Evolutionary conservation across 2,329 filamentous ascomycete genomes (phyloP), one percentile per base, ranked within the genome.

Genomic region (Paramyrothecium roridum): DNA sequence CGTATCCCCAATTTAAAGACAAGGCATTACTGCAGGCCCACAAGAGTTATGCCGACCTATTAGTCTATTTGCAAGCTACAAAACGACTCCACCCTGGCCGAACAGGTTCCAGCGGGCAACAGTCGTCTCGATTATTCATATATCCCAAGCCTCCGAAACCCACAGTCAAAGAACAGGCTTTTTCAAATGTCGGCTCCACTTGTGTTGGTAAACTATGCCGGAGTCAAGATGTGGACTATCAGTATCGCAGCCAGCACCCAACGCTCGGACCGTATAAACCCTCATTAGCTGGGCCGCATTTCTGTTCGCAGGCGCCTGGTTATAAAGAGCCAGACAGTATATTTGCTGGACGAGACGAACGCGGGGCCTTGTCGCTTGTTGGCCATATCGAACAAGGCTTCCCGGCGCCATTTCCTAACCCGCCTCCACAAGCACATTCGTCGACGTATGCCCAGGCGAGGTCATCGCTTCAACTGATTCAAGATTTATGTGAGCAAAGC

Each of bases 401-500:
- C n/a, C 51, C 55, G n/a, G 56, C 52, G 23, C 48, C 57, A 17
- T 60, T 60, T 30, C 58, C 53, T 34, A 56, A 50, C 48, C 59
- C 57, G 16, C 49, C 56, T 21, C 53, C 61, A 19, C 52, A 55
- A n/a, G 56, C 54, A 22, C 62, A 61, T 26, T 49, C 56, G 12
- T 77, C 79, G 1, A 77, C 80, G 3, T 67, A 81, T 21, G 70
- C 78, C 8, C 54, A 83, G 59, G 91, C 91, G 10, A 82, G 79
- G 49, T 77, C 82, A 8, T 89, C 89, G 2, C 73, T 96, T 20
- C 84, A 90, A 40, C 84, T 91, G 64, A 78, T 96, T 20, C 86
- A 84, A 17, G 84, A 80, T 59, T 74, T 96, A 8, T 96, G 91
- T 67, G 85, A 89, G 64, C 88, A 93, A 68, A 91, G 88, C 64